A percentile compares a stretch with the other conserved stretches of the same genome.
Evolutionary conservation across 805 yeast species (phyloP).

Genomic region (Saccharomycopsis vini): DNA sequence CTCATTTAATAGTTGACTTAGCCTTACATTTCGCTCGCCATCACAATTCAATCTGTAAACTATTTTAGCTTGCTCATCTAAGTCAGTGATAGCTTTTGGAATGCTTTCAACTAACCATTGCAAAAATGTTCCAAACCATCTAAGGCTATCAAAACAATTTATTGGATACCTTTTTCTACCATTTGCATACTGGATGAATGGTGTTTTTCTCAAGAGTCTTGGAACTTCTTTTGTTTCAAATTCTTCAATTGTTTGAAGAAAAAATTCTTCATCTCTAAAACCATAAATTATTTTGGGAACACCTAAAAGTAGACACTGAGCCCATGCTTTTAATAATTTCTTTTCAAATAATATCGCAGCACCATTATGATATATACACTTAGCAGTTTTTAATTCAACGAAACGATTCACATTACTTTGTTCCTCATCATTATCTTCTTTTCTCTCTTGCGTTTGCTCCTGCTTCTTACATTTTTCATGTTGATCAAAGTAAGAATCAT

Average conservation of each 20-base stretch:
- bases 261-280: conserved; percentile 65
- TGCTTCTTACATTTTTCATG: conserved; percentile 40
- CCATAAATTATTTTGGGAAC: conserved; percentile 78
- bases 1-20: conserved; percentile 37
- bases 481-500: conserved; percentile 46
- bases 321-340: conserved; percentile 79
- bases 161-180: conserved; percentile 36
- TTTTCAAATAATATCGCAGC: conserved; percentile 62
- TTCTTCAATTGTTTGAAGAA: conserved; percentile 63
- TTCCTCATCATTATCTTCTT: conserved; percentile 25
- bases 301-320: conserved; percentile 86
- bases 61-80: conserved; percentile 23
- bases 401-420: conserved; percentile 58
- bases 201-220: conserved; percentile 45
- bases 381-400: conserved; percentile 73
- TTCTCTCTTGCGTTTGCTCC: conserved; percentile 18
- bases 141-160: conserved; percentile 69
- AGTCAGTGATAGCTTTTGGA: conserved; percentile 28
- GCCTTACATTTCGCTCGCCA: conserved; percentile 40
- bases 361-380: conserved; percentile 43
- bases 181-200: conserved; percentile 27
- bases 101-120: conserved; percentile 62
- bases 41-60: conserved; percentile 50
- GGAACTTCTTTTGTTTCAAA: conserved; percentile 77
- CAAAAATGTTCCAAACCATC: conserved; percentile 77